A percentile compares a stretch with the other conserved stretches of the same genome.
These are phyloP conservation scores for Alternaria triticimaculans DNA, from an alignment of 2,329 filamentous ascomycete genomes.

Conservation along the genomic window DNA sequence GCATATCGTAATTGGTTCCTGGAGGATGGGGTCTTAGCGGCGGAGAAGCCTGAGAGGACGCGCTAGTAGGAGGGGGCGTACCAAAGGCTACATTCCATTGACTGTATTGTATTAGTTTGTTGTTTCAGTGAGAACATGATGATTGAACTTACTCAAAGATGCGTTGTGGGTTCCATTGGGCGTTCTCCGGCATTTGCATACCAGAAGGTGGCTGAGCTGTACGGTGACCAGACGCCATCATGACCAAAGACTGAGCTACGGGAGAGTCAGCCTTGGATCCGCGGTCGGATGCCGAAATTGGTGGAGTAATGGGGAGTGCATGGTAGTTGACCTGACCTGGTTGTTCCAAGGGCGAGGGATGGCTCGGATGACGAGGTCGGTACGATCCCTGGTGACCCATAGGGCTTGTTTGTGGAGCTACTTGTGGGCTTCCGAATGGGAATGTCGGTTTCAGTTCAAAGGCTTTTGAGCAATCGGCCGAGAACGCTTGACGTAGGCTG, in stretches of 20 bases:
- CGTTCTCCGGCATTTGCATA: constrained; percentile 68
- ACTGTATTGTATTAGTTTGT: constrained; percentile 56
- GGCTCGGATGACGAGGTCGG: constrained; percentile 58
- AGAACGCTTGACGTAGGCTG: constrained; percentile 87
- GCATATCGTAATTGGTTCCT: constrained; percentile 49
- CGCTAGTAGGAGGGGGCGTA: constrained; percentile 59
- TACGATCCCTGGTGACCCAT: constrained; percentile 60
- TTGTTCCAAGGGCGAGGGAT: constrained; percentile 58
- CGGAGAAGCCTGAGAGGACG: constrained; percentile 53
- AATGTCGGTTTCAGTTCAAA: constrained; percentile 90
- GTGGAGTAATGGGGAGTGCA: constrained; percentile 77
- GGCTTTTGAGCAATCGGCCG: constrained; percentile 79
- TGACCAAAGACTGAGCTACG: constrained; percentile 72
- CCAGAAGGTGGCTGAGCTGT: constrained; percentile 57
- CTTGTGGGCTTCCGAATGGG: constrained; percentile 79
- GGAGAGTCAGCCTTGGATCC: constrained; percentile 80
- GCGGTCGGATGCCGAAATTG: constrained; percentile 74
- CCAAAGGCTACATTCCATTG: constrained; percentile 97
- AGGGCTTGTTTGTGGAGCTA: constrained; percentile 67
- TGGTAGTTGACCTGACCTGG: constrained; percentile 69
- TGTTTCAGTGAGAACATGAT: neutral
- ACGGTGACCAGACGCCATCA: constrained; percentile 68
- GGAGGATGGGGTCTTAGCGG: constrained; percentile 52
- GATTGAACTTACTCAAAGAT: constrained; percentile 81
- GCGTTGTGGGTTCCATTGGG: constrained; percentile 81